These are phyloP conservation scores for Lathyrus tuberosus DNA, from an alignment of 306 rosid genomes.

Conservation along the genomic window DNA sequence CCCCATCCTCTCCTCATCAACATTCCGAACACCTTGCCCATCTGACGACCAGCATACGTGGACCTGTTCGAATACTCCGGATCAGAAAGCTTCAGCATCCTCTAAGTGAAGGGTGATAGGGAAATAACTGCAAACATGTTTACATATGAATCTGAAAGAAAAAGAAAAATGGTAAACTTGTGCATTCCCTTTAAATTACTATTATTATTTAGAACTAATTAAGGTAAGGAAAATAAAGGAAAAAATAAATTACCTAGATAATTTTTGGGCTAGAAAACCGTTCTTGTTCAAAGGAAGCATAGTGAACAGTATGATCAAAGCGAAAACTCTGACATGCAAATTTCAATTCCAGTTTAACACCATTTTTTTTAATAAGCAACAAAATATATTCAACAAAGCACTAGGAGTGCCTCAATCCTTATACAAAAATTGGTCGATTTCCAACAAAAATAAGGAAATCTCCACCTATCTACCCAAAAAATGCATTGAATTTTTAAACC, in stretches of 20 bases:
- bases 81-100: slow-evolving; percentile 27
- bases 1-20: too few relatives aligned
- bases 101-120: slow-evolving; percentile 46
- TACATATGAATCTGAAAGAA: slow-evolving; percentile 69
- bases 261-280: slow-evolving; percentile 49
- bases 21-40: too few relatives aligned
- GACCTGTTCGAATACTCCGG: too few relatives aligned
- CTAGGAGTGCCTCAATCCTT: too few relatives aligned
- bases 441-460: too few relatives aligned
- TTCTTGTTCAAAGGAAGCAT: slow-evolving; percentile 58
- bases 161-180: background rate
- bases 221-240: too few relatives aligned
- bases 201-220: background rate
- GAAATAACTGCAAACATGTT: slow-evolving; percentile 49
- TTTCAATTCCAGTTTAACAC: background rate
- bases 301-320: slow-evolving; percentile 50
- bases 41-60: too few relatives aligned
- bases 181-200: background rate
- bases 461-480: too few relatives aligned
- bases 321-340: slow-evolving; percentile 55
- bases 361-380: too few relatives aligned
- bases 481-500: too few relatives aligned
- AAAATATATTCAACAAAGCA: too few relatives aligned
- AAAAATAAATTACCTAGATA: slow-evolving; percentile 52
- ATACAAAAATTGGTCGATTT: too few relatives aligned